Percentiles rank a stretch among this genome's conserved stretches.
Conservation (phyloP, 2,329 filamentous ascomycete genomes). For the Fusarium graminum region DNA sequence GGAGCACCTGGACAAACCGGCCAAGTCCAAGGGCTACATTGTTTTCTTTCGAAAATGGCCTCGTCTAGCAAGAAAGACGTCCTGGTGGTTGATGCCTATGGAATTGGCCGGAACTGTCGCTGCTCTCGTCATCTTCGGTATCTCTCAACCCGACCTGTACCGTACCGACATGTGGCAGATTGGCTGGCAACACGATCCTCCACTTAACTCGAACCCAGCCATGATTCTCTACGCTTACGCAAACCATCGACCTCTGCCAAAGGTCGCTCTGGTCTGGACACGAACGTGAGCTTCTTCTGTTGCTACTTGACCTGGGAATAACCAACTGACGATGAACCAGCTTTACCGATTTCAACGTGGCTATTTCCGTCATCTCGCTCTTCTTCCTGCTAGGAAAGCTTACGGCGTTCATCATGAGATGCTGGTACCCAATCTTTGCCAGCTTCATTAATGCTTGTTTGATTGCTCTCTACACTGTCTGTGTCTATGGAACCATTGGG, state of each 20-base stretch:
- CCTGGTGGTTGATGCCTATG: slow-evolving; percentile 72
- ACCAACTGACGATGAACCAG: slow-evolving; percentile 58
- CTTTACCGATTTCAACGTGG: slow-evolving; percentile 80
- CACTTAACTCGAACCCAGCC: slow-evolving; percentile 79
- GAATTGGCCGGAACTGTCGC: slow-evolving; percentile 76
- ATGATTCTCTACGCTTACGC: slow-evolving; percentile 79
- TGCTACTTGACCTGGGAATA: not conserved
- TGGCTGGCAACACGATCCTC: slow-evolving; percentile 70
- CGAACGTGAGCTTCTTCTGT: slow-evolving; percentile 67
- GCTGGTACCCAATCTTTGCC: slow-evolving; percentile 76
- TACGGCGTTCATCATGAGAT: slow-evolving; percentile 76
- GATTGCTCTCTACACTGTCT: slow-evolving; percentile 72
- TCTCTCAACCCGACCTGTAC: slow-evolving; percentile 79
- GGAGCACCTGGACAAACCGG: slow-evolving; percentile 35
- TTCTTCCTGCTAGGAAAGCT: slow-evolving; percentile 81
- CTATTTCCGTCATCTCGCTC: slow-evolving; percentile 79
- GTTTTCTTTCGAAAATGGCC: slow-evolving; percentile 72
- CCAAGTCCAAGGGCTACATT: slow-evolving; percentile 57
- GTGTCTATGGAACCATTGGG: slow-evolving; percentile 77
- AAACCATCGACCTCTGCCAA: slow-evolving; percentile 74
- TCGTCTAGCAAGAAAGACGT: slow-evolving; percentile 63
- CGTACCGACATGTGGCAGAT: slow-evolving; percentile 79
- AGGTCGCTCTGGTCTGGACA: slow-evolving; percentile 79
- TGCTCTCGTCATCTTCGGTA: slow-evolving; percentile 76
- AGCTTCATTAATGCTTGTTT: slow-evolving; percentile 69